phyloP scores from a whole-genome alignment of 1,284 basidiomycete species.

The Microbotryum scabiosae region DNA sequence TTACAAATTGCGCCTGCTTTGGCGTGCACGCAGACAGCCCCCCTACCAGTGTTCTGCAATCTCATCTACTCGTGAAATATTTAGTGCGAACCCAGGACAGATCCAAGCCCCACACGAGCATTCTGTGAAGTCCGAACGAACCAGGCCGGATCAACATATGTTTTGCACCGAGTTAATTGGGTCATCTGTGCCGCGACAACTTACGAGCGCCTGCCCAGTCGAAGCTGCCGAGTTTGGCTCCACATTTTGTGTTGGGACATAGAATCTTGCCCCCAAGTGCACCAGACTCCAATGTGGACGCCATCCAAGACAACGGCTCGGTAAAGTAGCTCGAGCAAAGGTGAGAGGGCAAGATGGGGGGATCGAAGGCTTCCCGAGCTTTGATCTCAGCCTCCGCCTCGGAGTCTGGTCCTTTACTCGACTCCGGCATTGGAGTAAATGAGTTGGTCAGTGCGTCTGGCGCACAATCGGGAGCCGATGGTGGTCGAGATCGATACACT shows the following conservation, averaged over 20 bases:
- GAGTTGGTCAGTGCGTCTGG: too few species aligned
- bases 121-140: constrained; percentile 7
- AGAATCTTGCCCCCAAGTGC: constrained; percentile 74
- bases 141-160: background rate
- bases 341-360: constrained; percentile 24
- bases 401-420: too few species aligned
- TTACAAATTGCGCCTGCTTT: too few species aligned
- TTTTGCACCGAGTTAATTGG: too few species aligned
- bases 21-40: too few species aligned
- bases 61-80: constrained; percentile 32
- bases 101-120: constrained; percentile 36
- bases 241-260: constrained; percentile 85
- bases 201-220: constrained; percentile 80
- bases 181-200: background rate
- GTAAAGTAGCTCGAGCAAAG: constrained; percentile 77
- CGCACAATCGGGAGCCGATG: background rate
- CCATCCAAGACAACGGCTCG: constrained; percentile 95
- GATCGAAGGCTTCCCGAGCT: background rate
- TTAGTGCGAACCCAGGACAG: constrained; percentile 33
- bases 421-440: too few species aligned
- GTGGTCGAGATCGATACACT: constrained; percentile 1
- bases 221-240: constrained; percentile 83
- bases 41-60: background rate
- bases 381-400: too few species aligned
- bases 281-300: constrained; percentile 62